phyloP scores from a whole-genome alignment of 805 yeast species.

The Candida montana region DNA sequence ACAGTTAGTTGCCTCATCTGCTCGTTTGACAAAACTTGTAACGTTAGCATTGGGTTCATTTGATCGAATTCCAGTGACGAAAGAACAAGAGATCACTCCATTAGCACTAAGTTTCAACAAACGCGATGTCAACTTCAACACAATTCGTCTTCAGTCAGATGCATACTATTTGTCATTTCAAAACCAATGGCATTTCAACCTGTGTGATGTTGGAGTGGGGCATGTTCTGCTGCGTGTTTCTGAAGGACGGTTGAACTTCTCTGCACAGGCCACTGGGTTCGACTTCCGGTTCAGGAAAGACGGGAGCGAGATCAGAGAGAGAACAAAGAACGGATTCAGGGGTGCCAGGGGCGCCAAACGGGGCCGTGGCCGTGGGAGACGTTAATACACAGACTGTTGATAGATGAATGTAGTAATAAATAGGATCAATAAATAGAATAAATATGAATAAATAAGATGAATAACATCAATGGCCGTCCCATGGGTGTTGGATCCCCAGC shows the following conservation, averaged over 20 bases:
- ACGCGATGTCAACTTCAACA: constrained; percentile 35
- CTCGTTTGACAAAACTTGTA: constrained; percentile 40
- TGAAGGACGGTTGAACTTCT: constrained; percentile 46
- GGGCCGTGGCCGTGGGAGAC: constrained; percentile 21
- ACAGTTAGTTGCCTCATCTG: constrained; percentile 35
- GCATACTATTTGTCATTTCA: constrained; percentile 59
- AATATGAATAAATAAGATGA: background rate
- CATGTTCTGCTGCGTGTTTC: constrained; percentile 37
- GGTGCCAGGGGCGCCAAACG: constrained; percentile 3
- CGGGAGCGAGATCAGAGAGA: constrained; percentile 20
- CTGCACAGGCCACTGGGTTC: constrained; percentile 55
- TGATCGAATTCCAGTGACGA: constrained; percentile 51
- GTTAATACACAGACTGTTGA: background rate
- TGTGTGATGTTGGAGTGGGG: constrained; percentile 58
- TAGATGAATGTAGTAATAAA: background rate
- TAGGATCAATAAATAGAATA: background rate
- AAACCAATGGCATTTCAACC: constrained; percentile 72
- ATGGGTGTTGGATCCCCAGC: constrained; percentile 41
- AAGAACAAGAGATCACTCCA: constrained; percentile 38
- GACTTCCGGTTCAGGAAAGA: constrained; percentile 48
- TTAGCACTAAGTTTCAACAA: constrained; percentile 35
- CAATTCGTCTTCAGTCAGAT: constrained; percentile 50
- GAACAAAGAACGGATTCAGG: constrained; percentile 13
- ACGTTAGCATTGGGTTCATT: constrained; percentile 55
- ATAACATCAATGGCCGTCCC: constrained; percentile 27